Evolutionary conservation across 768 basidiomycete genomes (phyloP).

Genomic region (Tulasnella calospora): DNA sequence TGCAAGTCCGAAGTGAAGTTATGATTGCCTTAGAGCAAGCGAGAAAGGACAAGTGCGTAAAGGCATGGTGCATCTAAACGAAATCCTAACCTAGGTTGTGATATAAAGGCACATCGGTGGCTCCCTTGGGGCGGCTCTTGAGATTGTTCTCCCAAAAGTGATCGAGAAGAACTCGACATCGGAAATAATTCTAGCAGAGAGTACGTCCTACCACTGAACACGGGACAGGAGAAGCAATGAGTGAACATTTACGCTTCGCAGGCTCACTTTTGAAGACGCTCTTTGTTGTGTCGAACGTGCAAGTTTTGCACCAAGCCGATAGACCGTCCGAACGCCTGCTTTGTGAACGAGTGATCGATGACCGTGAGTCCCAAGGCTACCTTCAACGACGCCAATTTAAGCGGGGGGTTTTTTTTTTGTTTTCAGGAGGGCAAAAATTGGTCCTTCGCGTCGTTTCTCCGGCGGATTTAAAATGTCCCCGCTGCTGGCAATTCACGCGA

Average conservation of each 20-base stretch:
- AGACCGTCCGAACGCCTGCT: constrained; percentile 26
- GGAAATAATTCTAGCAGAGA: constrained; percentile 3
- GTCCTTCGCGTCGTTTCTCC: constrained; percentile 59
- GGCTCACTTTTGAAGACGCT: constrained; percentile 63
- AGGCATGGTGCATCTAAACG: neutral
- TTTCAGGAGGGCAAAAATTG: constrained; percentile 35
- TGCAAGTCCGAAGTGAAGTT: constrained; percentile 57
- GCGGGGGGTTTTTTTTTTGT: too few species aligned
- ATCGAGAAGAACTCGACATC: neutral
- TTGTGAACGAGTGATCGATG: neutral
- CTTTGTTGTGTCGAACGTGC: constrained; percentile 72
- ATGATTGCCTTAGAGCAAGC: constrained; percentile 71
- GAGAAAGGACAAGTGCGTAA: constrained; percentile 61
- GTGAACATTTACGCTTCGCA: constrained; percentile 33
- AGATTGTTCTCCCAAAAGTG: constrained; percentile 50
- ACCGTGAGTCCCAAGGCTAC: neutral
- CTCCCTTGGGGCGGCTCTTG: constrained; percentile 71
- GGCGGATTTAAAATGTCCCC: constrained; percentile 65
- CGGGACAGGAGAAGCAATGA: neutral
- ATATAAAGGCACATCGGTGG: constrained; percentile 58
- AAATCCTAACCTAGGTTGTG: neutral
- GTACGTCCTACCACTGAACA: neutral
- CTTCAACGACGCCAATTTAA: neutral
- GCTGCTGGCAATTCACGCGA: constrained; percentile 82
- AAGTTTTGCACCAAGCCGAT: constrained; percentile 29